Evolutionary conservation across 1,139 yeast species (phyloP).

Genomic region (Geotrichum europaeum): DNA sequence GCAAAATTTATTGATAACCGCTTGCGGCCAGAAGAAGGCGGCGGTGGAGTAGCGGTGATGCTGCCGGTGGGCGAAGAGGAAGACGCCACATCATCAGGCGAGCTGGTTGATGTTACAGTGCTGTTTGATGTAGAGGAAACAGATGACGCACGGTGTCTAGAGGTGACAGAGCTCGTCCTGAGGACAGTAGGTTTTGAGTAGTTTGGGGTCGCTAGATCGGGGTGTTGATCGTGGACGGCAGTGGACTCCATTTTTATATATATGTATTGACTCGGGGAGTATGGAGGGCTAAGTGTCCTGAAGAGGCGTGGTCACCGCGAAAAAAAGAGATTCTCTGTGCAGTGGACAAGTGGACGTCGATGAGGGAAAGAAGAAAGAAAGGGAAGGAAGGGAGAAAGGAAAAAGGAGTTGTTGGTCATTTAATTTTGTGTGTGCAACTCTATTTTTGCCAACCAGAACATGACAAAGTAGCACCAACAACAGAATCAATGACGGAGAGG

Average conservation of each 20-base stretch:
- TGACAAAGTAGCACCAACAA: not conserved
- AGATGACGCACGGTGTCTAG: not conserved
- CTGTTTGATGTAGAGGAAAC: not conserved
- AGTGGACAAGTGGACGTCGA: not conserved
- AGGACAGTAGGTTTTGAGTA: not conserved
- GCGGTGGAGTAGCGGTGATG: not conserved
- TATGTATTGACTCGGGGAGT: not conserved
- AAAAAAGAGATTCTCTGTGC: not conserved
- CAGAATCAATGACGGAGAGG: not conserved
- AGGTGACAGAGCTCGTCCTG: not conserved
- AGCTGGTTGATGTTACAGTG: not conserved
- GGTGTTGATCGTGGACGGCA: not conserved
- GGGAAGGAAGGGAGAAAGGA: not conserved
- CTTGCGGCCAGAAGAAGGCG: constrained; percentile 2
- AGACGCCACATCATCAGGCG: not conserved
- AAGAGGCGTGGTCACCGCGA: not conserved
- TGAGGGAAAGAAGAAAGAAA: not conserved
- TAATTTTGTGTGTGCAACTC: not conserved
- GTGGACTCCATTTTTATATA: not conserved
- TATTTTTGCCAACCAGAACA: not conserved
- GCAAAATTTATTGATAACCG: constrained; percentile 13
- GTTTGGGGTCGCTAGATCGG: not conserved
- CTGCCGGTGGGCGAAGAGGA: not conserved
- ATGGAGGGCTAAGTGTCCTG: not conserved
- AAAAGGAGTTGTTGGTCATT: not conserved